phyloP scores from a whole-genome alignment of 129 eudicot genomes.

The Saussurea involucrata region DNA sequence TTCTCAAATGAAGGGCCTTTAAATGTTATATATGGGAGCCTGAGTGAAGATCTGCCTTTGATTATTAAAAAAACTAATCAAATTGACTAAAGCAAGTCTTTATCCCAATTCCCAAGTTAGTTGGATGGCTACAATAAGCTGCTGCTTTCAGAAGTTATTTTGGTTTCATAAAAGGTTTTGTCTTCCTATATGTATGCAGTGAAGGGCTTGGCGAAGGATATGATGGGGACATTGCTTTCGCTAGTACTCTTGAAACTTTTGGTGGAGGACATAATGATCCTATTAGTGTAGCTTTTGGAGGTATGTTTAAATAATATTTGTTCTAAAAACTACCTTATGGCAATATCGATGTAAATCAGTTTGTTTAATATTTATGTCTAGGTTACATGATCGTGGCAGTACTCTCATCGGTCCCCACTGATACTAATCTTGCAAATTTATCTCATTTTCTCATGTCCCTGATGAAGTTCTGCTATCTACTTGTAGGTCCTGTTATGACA shows the following conservation, averaged over 20 bases:
- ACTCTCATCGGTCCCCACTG: neutral
- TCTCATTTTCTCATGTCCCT: neutral
- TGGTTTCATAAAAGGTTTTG: neutral
- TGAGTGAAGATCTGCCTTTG: no score
- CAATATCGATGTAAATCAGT: neutral
- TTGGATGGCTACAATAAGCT: constrained; percentile 2
- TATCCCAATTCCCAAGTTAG: neutral
- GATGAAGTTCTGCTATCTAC: constrained; percentile 18
- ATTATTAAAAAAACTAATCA: no score
- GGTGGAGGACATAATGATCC: constrained; percentile 99
- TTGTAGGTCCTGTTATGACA: constrained; percentile 96
- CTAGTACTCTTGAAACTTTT: constrained; percentile 91
- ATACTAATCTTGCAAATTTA: neutral
- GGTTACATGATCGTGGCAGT: neutral
- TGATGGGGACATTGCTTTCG: constrained; percentile 98
- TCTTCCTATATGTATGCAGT: constrained; percentile 39
- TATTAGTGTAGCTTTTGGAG: constrained; percentile 99
- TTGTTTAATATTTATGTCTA: neutral
- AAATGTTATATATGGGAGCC: no score
- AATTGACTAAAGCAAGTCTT: no score
- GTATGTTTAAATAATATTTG: constrained; percentile 29
- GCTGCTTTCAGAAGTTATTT: neutral
- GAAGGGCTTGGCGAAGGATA: constrained; percentile 99
- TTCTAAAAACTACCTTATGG: neutral
- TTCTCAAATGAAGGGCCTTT: no score